Percentiles rank a stretch among this genome's conserved stretches.
Conservation (phyloP, 331 rosid genomes). For the Telfairia occidentalis region DNA sequence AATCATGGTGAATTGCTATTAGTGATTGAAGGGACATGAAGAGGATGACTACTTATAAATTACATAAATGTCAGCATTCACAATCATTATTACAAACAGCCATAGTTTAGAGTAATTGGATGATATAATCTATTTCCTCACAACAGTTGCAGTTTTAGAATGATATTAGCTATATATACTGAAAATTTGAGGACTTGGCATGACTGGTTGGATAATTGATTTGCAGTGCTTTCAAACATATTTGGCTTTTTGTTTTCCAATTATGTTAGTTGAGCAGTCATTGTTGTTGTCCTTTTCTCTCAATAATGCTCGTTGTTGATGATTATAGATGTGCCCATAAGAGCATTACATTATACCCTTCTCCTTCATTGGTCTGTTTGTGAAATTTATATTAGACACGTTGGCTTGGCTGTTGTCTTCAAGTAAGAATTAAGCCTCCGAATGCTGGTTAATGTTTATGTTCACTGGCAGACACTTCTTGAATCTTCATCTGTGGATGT, state of each 20-base stretch:
- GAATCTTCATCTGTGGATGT: slow-evolving; percentile 56
- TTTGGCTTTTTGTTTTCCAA: neutral
- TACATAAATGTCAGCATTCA: neutral
- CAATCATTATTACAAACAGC: neutral
- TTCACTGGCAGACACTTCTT: slow-evolving; percentile 51
- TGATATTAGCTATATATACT: neutral
- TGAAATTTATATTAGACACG: neutral
- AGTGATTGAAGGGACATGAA: slow-evolving; percentile 2
- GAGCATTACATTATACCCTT: neutral
- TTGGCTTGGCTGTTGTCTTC: neutral
- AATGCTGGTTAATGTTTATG: slow-evolving; percentile 10
- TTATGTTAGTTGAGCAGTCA: neutral
- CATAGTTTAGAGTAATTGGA: neutral
- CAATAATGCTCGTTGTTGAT: neutral
- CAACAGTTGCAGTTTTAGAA: neutral
- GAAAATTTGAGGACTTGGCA: neutral
- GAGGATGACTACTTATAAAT: neutral
- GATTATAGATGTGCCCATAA: neutral
- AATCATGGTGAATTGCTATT: neutral
- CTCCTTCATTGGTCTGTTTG: neutral
- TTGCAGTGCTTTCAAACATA: neutral
- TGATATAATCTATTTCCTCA: neutral
- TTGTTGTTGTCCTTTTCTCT: neutral
- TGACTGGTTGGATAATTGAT: neutral
- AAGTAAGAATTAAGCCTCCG: neutral